phyloP scores from a whole-genome alignment of 2,329 filamentous ascomycete species.

The Monosporascus sp. region DNA sequence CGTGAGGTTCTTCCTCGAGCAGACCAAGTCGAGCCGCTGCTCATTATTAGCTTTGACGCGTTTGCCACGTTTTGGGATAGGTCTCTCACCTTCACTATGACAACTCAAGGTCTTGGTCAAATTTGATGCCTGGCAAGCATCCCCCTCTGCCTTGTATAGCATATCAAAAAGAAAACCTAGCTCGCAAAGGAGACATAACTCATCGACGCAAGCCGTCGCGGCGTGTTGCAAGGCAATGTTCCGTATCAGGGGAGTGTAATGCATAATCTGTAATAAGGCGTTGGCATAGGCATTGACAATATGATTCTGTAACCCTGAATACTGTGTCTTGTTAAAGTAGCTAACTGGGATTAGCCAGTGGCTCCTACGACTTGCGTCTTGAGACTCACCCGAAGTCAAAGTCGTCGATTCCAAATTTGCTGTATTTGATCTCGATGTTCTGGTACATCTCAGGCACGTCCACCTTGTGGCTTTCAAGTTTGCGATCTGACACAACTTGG shows the following conservation, averaged over 20 bases:
- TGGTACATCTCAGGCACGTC: slow-evolving; percentile 87
- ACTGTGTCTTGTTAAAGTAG: slow-evolving; percentile 90
- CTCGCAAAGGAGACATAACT: slow-evolving; percentile 86
- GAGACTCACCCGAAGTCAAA: slow-evolving; percentile 82
- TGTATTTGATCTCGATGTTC: slow-evolving; percentile 97
- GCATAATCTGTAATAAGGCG: slow-evolving; percentile 81
- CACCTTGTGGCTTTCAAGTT: slow-evolving; percentile 69
- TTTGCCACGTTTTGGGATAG: background rate
- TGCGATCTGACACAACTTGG: slow-evolving; percentile 62
- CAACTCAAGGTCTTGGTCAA: slow-evolving; percentile 84
- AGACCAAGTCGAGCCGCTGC: slow-evolving; percentile 69
- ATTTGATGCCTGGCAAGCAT: slow-evolving; percentile 95
- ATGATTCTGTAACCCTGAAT: slow-evolving; percentile 91
- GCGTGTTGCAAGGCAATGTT: slow-evolving; percentile 88
- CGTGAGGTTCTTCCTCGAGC: slow-evolving; percentile 76
- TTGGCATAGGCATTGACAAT: slow-evolving; percentile 97
- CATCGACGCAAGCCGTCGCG: slow-evolving; percentile 75
- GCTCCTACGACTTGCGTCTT: background rate
- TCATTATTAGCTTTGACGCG: slow-evolving; percentile 14
- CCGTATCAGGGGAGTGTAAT: slow-evolving; percentile 82
- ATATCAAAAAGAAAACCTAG: slow-evolving; percentile 96
- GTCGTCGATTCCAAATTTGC: slow-evolving; percentile 97
- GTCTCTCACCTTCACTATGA: slow-evolving; percentile 62
- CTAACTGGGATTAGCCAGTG: slow-evolving; percentile 36
- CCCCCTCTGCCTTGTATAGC: slow-evolving; percentile 90